phyloP scores from a whole-genome alignment of 78 protist species.

The Planoprotostelium fungivorum region DNA sequence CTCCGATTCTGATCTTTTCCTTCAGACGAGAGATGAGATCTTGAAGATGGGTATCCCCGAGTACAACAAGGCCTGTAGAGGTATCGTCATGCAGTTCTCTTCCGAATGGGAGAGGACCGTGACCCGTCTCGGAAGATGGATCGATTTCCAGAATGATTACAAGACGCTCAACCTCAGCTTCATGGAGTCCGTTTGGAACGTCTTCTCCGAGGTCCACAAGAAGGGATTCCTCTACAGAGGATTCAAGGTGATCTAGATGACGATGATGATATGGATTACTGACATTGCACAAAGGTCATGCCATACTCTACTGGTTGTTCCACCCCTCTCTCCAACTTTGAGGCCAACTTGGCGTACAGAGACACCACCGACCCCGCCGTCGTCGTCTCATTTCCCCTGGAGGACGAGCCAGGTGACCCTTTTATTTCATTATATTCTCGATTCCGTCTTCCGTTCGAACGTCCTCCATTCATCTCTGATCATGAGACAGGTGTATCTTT shows the following conservation, averaged over 20 bases:
- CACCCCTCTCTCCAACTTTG: conserved; percentile 99
- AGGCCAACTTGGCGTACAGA: conserved; percentile 92
- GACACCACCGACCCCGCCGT: conserved; percentile 90
- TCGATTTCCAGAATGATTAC: conserved; percentile 98
- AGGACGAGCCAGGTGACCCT: not conserved
- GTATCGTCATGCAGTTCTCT: conserved; percentile 92
- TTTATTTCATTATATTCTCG: not conserved
- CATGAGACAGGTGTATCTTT: conserved; percentile 49
- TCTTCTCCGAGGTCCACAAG: conserved; percentile 85
- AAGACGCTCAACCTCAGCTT: conserved; percentile 94
- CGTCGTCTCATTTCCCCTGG: conserved; percentile 38
- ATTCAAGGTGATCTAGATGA: conserved; percentile 83
- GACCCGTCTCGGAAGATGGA: conserved; percentile 98
- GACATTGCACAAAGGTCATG: conserved; percentile 79
- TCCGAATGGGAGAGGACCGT: conserved; percentile 91
- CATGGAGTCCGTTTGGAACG: conserved; percentile 99
- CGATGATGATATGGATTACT: conserved; percentile 21
- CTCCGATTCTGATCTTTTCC: not conserved
- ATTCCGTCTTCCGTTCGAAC: not conserved
- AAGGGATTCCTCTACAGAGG: conserved; percentile 97
- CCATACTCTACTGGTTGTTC: conserved; percentile 94
- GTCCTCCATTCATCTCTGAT: conserved; percentile 66
- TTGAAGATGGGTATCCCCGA: conserved; percentile 88
- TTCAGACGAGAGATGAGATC: conserved; percentile 82
- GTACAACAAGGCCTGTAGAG: conserved; percentile 94